These are phyloP conservation scores for Vitis cinerea DNA, from an alignment of 164 flowering plant genomes.

Conservation along the genomic window DNA sequence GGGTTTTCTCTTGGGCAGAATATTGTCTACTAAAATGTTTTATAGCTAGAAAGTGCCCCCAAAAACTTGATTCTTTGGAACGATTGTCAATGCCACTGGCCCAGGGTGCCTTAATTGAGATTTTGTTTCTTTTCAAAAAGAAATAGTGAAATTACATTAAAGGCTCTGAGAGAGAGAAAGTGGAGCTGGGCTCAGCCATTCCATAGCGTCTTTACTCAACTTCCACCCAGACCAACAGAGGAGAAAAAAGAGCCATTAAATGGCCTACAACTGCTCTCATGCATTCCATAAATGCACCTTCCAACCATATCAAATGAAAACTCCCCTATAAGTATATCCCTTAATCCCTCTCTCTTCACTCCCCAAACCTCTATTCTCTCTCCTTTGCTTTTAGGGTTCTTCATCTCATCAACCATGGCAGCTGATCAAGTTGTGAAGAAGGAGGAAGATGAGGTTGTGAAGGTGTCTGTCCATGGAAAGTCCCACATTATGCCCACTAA, in stretches of 20 bases:
- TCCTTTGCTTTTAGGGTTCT: neutral
- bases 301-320: conserved; percentile 13
- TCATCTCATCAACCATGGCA: conserved; percentile 20
- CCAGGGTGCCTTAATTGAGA: too few relatives aligned
- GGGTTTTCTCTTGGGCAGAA: too few relatives aligned
- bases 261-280: conserved; percentile 19
- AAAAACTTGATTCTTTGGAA: too few relatives aligned
- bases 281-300: conserved; percentile 23
- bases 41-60: too few relatives aligned
- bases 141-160: too few relatives aligned
- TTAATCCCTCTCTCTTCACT: neutral
- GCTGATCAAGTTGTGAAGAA: conserved; percentile 11
- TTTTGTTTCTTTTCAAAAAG: too few relatives aligned
- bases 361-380: neutral
- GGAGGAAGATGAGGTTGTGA: conserved; percentile 10
- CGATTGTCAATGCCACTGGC: too few relatives aligned
- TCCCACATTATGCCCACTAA: conserved; percentile 54
- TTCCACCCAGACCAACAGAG: neutral
- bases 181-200: too few relatives aligned
- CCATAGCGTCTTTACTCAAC: neutral
- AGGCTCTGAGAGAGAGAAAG: too few relatives aligned
- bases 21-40: too few relatives aligned
- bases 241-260: conserved; percentile 7
- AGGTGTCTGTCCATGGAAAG: conserved; percentile 44
- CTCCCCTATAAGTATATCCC: conserved; percentile 13